phyloP scores from a whole-genome alignment of 1,284 basidiomycete species.

The Schizopora paradoxa region DNA sequence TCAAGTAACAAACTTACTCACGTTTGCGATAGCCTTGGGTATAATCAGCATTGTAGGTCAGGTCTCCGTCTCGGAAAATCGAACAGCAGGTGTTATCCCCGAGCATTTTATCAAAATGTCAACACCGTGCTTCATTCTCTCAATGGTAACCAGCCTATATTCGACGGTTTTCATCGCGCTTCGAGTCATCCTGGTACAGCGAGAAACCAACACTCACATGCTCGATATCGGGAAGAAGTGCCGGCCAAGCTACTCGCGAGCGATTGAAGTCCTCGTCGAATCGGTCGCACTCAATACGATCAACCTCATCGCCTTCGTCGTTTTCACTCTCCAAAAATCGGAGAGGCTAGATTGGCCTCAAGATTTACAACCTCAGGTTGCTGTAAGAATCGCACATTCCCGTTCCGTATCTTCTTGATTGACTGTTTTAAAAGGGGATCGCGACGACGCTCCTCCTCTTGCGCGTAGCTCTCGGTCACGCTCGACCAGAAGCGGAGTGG shows the following conservation, averaged over 20 bases:
- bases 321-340: neutral
- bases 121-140: neutral
- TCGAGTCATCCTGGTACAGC: neutral
- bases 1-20: neutral
- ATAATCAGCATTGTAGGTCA: conserved; percentile 1
- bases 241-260: neutral
- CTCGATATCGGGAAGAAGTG: too few species aligned
- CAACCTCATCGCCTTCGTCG: neutral
- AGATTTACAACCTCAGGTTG: neutral
- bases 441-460: neutral
- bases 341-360: neutral
- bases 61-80: neutral
- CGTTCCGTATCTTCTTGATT: too few species aligned
- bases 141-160: neutral
- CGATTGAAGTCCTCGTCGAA: neutral
- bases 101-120: neutral
- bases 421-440: neutral
- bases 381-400: neutral
- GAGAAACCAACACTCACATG: neutral
- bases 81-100: neutral
- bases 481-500: neutral
- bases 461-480: neutral
- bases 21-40: neutral
- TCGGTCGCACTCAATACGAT: neutral
- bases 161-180: neutral